Evolutionary conservation across 352 stramenopile species (phyloP), one percentile per base, ranked within the genome.

Genomic region (Globisporangium megalacanthum): DNA sequence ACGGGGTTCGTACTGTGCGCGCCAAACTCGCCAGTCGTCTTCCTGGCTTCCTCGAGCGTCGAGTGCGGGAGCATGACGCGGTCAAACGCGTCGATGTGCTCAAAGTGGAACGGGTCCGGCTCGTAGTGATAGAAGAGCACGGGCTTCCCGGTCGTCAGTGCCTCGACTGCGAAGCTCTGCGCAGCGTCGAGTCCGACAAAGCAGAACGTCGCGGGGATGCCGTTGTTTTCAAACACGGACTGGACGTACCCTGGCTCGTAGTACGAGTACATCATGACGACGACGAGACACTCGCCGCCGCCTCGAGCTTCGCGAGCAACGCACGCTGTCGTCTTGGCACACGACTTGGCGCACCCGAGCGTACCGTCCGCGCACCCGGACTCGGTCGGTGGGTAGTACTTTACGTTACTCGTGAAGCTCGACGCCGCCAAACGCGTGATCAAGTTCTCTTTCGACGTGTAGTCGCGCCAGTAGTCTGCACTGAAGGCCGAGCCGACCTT

Each of bases 391-490:
- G 66, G 64, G 35, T 56, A 80, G 39, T 64, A 77, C 31, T 35
- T 51, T n/a, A 47, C 8, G 41, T 61, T 61, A 5, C n/a, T 51
- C 25, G 13, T 51, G 4, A 61, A 33, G 10, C 15, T 49, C 7
- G 56, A 45, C 6, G 37, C 48, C 6, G 48, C 15, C 19, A 79
- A 29, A 3, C 51, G 37, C 22, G 15, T 49, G 29, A 63, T 45
- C 49, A 63, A 35, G 13, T 14, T 47, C 14, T 57, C 57, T 9
- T 41, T 63, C 13, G 33, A 33, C n/a, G 31, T 19, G n/a, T 53
- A 86, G 49, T 79, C 69, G 46, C 76, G 62, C 72, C 74, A 86
- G 47, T 81, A 84, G 35, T 84, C 76, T 6, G 69, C 64, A 20
- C 55, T 65, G 45, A 75, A 83, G 1, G 62, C 20, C 3, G 70